A percentile compares a stretch with the other conserved stretches of the same genome.
phyloP scores from a whole-genome alignment of 108 stramenopile species.

The Nitzschia palea region DNA sequence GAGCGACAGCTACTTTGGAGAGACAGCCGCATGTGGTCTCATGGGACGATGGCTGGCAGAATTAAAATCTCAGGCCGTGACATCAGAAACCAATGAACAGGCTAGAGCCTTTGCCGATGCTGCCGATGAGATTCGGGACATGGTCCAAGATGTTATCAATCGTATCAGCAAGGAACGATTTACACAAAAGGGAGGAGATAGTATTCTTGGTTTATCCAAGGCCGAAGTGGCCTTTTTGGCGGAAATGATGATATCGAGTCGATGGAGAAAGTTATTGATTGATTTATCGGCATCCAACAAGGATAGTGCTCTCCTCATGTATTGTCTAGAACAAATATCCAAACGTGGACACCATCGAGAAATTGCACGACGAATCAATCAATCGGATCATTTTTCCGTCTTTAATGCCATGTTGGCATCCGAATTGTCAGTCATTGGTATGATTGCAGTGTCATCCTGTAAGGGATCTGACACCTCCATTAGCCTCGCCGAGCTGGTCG shows the following conservation, averaged over 20 bases:
- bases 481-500: conserved; percentile 51
- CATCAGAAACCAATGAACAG: conserved; percentile 5
- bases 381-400: conserved; percentile 85
- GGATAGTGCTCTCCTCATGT: conserved; percentile 77
- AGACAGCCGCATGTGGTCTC: conserved; percentile 79
- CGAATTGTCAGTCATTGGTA: conserved; percentile 65
- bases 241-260: conserved; percentile 79
- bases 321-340: conserved; percentile 74
- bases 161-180: conserved; percentile 75
- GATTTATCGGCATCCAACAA: conserved; percentile 79
- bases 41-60: conserved; percentile 76
- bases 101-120: conserved; percentile 15
- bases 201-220: conserved; percentile 69
- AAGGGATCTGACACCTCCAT: conserved; percentile 43
- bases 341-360: conserved; percentile 84
- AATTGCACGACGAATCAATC: conserved; percentile 81
- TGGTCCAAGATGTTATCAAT: conserved; percentile 63
- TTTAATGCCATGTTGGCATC: conserved; percentile 78
- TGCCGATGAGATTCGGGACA: conserved; percentile 60
- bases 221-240: conserved; percentile 71
- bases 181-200: conserved; percentile 66
- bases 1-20: conserved; percentile 59
- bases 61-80: conserved; percentile 41
- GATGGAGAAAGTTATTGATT: conserved; percentile 83
- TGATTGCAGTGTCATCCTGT: conserved; percentile 54